Conservation (phyloP, 345 rosid species). For the Acer campestre region DNA sequence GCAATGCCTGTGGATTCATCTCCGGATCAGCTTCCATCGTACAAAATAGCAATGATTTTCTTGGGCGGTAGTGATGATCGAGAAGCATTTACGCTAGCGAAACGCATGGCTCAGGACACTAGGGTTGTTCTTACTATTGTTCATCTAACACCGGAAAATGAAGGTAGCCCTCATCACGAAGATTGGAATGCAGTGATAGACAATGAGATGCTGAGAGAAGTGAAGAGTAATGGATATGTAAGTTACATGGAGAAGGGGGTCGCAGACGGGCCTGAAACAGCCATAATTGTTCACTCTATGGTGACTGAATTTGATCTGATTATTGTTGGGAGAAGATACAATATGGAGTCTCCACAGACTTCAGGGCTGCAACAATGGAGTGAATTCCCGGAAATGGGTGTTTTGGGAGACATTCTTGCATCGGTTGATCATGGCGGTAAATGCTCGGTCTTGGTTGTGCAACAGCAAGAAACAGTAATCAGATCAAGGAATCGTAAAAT, state of each 20-base stretch:
- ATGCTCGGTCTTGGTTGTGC: constrained; percentile 57
- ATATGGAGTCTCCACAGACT: constrained; percentile 31
- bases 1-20: constrained; percentile 13
- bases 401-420: constrained; percentile 67
- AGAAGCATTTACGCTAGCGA: constrained; percentile 52
- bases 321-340: constrained; percentile 54
- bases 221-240: constrained; percentile 17
- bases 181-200: constrained; percentile 35
- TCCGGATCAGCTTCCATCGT: not conserved
- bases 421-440: constrained; percentile 43
- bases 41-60: constrained; percentile 39
- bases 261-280: constrained; percentile 43
- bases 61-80: constrained; percentile 67
- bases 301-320: constrained; percentile 43
- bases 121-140: constrained; percentile 33
- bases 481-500: no score
- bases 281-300: constrained; percentile 28
- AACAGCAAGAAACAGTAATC: constrained; percentile 43
- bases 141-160: constrained; percentile 20
- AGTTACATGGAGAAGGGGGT: constrained; percentile 33
- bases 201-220: constrained; percentile 31
- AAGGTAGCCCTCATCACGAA: not conserved
- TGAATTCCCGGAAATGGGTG: constrained; percentile 68
- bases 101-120: constrained; percentile 43
- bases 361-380: constrained; percentile 57